These are phyloP conservation scores for Trichoderma hamatum DNA, from an alignment of 2,329 filamentous ascomycete species.

Conservation along the genomic window DNA sequence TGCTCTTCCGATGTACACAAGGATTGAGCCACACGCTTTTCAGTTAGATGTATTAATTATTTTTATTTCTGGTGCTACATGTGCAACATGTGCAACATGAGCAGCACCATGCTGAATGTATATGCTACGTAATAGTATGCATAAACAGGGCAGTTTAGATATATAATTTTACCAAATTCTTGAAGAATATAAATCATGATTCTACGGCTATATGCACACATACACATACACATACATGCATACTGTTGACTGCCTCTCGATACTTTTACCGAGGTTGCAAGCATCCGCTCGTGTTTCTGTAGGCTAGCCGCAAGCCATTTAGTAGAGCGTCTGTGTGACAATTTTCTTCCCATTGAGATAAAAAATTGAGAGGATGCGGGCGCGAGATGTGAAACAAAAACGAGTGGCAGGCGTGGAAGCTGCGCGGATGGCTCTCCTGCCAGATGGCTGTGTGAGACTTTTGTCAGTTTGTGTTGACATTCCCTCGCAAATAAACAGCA, in stretches of 20 bases:
- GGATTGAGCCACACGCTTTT: not conserved
- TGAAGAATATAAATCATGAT: not conserved
- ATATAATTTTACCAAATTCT: not conserved
- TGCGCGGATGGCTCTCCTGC: not conserved
- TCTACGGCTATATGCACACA: not conserved
- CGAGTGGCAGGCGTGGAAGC: not conserved
- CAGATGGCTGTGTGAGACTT: not conserved
- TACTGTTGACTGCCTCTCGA: not conserved
- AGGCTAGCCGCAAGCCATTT: not conserved
- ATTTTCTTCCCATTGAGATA: not conserved
- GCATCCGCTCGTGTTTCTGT: constrained; percentile 14
- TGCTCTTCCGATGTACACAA: not conserved
- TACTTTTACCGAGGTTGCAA: not conserved
- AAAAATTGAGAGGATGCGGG: not conserved
- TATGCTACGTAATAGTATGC: not conserved
- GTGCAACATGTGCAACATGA: not conserved
- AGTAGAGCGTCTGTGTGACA: not conserved
- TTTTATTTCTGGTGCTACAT: not conserved
- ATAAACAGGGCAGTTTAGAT: not conserved
- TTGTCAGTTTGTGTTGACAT: not conserved
- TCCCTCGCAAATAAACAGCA: not conserved
- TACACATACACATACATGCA: no score
- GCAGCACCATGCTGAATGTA: no score
- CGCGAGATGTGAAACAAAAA: not conserved
- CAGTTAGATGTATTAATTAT: constrained; percentile 13